phyloP scores from a whole-genome alignment of 306 rosid genomes.

The Mucuna pruriens region DNA sequence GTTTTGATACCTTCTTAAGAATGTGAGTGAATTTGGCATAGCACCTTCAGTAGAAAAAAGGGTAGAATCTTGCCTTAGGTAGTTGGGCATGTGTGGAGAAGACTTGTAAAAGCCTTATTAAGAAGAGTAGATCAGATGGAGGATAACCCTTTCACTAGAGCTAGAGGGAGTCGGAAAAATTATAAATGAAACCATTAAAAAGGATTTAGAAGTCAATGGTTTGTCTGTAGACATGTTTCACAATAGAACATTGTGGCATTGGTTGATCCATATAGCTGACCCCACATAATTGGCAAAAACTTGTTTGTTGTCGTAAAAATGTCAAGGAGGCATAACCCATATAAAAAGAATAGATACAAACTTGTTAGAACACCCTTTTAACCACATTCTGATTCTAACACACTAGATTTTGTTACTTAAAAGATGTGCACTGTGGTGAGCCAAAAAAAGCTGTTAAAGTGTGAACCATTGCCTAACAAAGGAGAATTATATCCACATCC shows the following conservation, averaged over 20 bases:
- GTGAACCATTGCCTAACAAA: background rate
- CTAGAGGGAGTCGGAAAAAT: background rate
- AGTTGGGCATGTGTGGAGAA: background rate
- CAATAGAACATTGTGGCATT: background rate
- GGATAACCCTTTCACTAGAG: background rate
- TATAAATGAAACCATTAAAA: background rate
- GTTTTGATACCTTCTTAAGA: too few species aligned
- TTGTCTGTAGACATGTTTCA: background rate
- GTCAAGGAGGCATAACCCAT: conserved; percentile 9
- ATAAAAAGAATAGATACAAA: background rate
- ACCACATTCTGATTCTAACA: background rate
- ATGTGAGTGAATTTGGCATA: too few species aligned
- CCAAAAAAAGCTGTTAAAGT: background rate
- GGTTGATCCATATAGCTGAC: background rate
- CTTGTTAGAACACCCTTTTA: background rate
- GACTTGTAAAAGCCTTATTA: background rate
- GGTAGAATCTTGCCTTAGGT: background rate
- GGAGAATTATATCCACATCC: background rate
- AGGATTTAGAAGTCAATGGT: background rate
- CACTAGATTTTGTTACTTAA: background rate
- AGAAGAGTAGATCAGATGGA: background rate
- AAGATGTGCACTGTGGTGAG: background rate
- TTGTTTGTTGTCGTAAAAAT: background rate
- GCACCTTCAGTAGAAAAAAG: background rate
- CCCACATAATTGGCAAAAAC: background rate